Conservation (phyloP, 2,329 filamentous ascomycete species). For the Penicillium sp. region DNA sequence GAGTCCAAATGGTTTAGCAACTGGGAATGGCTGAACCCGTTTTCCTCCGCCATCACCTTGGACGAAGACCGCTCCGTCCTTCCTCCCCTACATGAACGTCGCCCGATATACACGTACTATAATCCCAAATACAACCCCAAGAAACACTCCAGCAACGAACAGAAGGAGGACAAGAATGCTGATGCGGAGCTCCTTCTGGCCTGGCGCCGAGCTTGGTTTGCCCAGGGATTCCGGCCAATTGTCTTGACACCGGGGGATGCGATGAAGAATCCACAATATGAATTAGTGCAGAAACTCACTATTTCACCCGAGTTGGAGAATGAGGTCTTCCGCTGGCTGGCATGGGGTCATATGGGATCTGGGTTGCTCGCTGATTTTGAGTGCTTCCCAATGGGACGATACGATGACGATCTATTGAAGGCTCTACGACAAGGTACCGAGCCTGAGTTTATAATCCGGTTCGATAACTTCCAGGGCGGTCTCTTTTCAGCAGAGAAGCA, state of each 20-base stretch:
- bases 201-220: slow-evolving; percentile 95
- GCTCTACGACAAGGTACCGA: slow-evolving; percentile 76
- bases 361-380: slow-evolving; percentile 77
- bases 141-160: slow-evolving; percentile 54
- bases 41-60: slow-evolving; percentile 74
- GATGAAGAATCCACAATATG: slow-evolving; percentile 76
- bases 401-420: slow-evolving; percentile 68
- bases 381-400: slow-evolving; percentile 78
- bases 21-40: slow-evolving; percentile 88
- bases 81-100: slow-evolving; percentile 69
- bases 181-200: slow-evolving; percentile 77
- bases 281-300: slow-evolving; percentile 61
- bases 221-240: slow-evolving; percentile 82
- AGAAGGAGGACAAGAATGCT: slow-evolving; percentile 62
- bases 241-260: slow-evolving; percentile 79
- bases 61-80: slow-evolving; percentile 83
- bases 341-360: slow-evolving; percentile 87
- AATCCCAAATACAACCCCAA: slow-evolving; percentile 57
- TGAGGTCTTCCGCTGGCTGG: slow-evolving; percentile 81
- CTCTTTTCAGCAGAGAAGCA: slow-evolving; percentile 70
- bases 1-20: slow-evolving; percentile 83
- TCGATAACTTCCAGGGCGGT: slow-evolving; percentile 68
- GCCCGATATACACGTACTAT: slow-evolving; percentile 88
- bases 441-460: slow-evolving; percentile 66
- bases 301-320: slow-evolving; percentile 62